These are phyloP conservation scores for Nakazawaea populi DNA, from an alignment of 805 yeast species.

Conservation along the genomic window DNA sequence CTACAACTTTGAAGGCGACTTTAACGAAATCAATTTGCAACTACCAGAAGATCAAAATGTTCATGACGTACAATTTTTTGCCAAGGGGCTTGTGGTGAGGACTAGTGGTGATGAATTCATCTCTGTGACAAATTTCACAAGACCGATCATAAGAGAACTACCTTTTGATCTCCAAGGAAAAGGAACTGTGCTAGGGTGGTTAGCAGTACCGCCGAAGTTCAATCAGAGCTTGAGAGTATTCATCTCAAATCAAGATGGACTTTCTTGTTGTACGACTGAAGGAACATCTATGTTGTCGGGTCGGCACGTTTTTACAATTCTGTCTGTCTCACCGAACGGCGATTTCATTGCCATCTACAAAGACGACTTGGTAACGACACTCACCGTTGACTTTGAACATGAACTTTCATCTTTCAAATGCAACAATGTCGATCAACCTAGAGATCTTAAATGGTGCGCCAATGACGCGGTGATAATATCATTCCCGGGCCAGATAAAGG, in stretches of 20 bases:
- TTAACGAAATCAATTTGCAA: constrained; percentile 44
- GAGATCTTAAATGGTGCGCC: constrained; percentile 73
- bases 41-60: constrained; percentile 26
- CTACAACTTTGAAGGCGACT: constrained; percentile 61
- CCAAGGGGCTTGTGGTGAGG: constrained; percentile 37
- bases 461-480: constrained; percentile 70
- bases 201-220: constrained; percentile 15
- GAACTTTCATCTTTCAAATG: constrained; percentile 36
- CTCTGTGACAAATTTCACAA: constrained; percentile 31
- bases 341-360: constrained; percentile 47
- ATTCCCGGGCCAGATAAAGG: constrained; percentile 52
- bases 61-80: constrained; percentile 31
- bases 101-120: constrained; percentile 35
- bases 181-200: constrained; percentile 7
- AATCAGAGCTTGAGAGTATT: constrained; percentile 13
- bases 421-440: constrained; percentile 28
- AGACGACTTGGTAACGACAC: constrained; percentile 40
- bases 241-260: neutral
- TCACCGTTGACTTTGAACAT: constrained; percentile 39
- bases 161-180: constrained; percentile 12
- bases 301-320: constrained; percentile 30
- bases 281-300: neutral
- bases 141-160: constrained; percentile 22
- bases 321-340: constrained; percentile 48
- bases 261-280: neutral